Conservation (phyloP, 106 monocot genomes). For the Ottelia alismoides region DNA sequence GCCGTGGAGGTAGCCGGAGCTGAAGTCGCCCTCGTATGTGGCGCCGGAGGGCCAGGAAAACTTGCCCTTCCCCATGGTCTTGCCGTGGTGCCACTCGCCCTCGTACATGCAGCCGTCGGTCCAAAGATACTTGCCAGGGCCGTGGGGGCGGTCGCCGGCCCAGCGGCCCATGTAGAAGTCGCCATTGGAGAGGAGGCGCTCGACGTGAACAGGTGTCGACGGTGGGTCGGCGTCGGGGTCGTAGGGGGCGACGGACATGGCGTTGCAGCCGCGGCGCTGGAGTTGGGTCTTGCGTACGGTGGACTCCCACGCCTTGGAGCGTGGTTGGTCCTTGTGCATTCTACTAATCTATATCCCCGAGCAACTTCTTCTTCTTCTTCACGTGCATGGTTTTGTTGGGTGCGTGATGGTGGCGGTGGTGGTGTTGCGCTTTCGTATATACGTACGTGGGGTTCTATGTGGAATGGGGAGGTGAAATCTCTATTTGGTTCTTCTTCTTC, state of each 20-base stretch:
- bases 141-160: slow-evolving; percentile 52
- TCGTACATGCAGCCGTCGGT: slow-evolving; percentile 97
- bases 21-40: slow-evolving; percentile 90
- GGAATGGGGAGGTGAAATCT: no score
- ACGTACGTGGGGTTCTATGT: no score
- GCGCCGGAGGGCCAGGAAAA: slow-evolving; percentile 95
- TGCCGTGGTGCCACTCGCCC: slow-evolving; percentile 68
- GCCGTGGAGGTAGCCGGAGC: slow-evolving; percentile 51
- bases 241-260: slow-evolving; percentile 27
- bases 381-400: no score
- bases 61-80: slow-evolving; percentile 64
- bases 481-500: no score
- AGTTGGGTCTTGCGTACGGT: slow-evolving; percentile 31
- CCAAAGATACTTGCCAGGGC: slow-evolving; percentile 89
- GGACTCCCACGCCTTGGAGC: slow-evolving; percentile 26
- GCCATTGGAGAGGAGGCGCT: slow-evolving; percentile 59
- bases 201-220: slow-evolving; percentile 25
- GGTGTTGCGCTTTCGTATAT: no score
- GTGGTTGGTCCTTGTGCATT: no score
- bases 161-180: slow-evolving; percentile 86
- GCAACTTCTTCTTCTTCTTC: no score
- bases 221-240: background rate
- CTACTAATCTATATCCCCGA: no score
- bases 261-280: slow-evolving; percentile 32
- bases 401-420: no score